A percentile compares a stretch with the other conserved stretches of the same genome.
These are phyloP conservation scores for Talaromyces albobiverticillius DNA, from an alignment of 2,329 filamentous ascomycete species.

Conservation along the genomic window DNA sequence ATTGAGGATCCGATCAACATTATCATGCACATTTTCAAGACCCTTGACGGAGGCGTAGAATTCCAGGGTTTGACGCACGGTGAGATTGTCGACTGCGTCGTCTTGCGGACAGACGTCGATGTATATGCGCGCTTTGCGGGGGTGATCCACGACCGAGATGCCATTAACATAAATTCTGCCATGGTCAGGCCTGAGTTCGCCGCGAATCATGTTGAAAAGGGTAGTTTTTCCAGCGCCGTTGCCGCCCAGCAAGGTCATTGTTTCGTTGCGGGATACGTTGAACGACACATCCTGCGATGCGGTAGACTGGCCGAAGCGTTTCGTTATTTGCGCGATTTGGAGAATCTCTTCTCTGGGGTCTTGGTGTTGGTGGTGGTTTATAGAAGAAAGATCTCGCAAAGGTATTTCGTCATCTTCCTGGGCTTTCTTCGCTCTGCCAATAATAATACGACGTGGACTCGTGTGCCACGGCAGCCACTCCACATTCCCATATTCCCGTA, in stretches of 20 bases:
- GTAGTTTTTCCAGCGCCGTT: conserved; percentile 92
- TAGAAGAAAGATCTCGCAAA: conserved; percentile 35
- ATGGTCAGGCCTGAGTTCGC: conserved; percentile 76
- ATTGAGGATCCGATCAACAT: conserved; percentile 72
- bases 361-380: not conserved
- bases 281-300: conserved; percentile 90
- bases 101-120: conserved; percentile 91
- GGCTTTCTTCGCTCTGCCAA: conserved; percentile 41
- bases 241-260: conserved; percentile 84
- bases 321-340: conserved; percentile 75
- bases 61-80: conserved; percentile 76
- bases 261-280: conserved; percentile 72
- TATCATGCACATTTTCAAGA: conserved; percentile 69
- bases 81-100: conserved; percentile 87
- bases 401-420: conserved; percentile 34
- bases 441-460: not conserved
- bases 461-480: not conserved
- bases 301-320: conserved; percentile 70
- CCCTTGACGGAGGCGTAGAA: conserved; percentile 88
- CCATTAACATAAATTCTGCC: conserved; percentile 80
- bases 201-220: conserved; percentile 82
- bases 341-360: conserved; percentile 59
- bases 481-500: not conserved
- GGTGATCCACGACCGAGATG: conserved; percentile 68
- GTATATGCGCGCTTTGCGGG: conserved; percentile 69